Conservation (phyloP, 2,329 filamentous ascomycete species). For the Aaosphaeria arxii region DNA sequence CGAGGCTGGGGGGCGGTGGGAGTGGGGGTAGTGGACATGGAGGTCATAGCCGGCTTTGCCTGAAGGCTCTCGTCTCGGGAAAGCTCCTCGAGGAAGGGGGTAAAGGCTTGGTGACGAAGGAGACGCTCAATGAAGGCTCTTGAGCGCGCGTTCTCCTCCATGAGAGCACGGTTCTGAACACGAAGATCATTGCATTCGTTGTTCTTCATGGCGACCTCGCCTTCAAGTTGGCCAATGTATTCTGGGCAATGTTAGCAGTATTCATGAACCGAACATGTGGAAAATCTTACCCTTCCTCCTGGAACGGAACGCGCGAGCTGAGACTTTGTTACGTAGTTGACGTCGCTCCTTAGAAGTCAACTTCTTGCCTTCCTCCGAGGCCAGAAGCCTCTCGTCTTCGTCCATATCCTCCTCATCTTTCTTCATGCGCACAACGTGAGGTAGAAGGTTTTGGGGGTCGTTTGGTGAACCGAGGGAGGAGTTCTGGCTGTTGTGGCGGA, state of each 20-base stretch:
- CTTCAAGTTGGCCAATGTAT: constrained; percentile 93
- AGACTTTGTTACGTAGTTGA: constrained; percentile 98
- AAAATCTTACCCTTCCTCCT: constrained; percentile 80
- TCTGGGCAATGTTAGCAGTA: constrained; percentile 63
- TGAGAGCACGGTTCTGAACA: constrained; percentile 74
- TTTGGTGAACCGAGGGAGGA: constrained; percentile 52
- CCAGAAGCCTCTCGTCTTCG: constrained; percentile 87
- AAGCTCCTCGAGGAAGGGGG: constrained; percentile 46
- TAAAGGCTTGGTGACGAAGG: constrained; percentile 48
- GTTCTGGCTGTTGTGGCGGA: constrained; percentile 68
- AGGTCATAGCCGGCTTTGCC: constrained; percentile 25
- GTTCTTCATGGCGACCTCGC: constrained; percentile 78
- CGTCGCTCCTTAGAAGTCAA: constrained; percentile 96
- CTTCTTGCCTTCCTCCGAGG: constrained; percentile 99
- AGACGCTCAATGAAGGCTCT: constrained; percentile 79
- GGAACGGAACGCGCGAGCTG: constrained; percentile 95
- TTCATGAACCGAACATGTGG: neutral
- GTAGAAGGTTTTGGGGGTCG: constrained; percentile 50
- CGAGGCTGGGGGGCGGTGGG: constrained; percentile 41
- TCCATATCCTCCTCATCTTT: constrained; percentile 99
- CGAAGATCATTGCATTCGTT: constrained; percentile 81
- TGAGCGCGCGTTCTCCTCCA: constrained; percentile 83
- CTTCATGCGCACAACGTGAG: constrained; percentile 70
- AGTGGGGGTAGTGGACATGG: constrained; percentile 27
- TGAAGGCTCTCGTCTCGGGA: constrained; percentile 36